These are phyloP conservation scores for Telfairia occidentalis DNA, from an alignment of 331 rosid genomes.

Conservation along the genomic window DNA sequence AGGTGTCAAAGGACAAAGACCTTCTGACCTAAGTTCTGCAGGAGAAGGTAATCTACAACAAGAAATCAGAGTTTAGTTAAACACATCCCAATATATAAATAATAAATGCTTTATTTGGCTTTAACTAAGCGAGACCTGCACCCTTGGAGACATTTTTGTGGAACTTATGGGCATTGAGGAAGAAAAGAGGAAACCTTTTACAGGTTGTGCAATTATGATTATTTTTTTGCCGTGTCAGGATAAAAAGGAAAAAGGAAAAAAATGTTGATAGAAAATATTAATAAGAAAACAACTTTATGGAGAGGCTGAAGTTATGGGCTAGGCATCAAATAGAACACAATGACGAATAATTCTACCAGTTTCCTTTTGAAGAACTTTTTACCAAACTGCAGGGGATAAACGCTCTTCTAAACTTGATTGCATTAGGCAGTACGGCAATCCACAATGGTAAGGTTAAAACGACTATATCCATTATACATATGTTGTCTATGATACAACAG, in stretches of 20 bases:
- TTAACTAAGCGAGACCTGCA: neutral
- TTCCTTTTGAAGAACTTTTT: too few species aligned
- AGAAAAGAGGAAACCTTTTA: neutral
- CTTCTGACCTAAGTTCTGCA: conserved; percentile 70
- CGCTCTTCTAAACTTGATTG: too few species aligned
- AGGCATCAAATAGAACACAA: neutral
- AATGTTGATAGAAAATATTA: neutral
- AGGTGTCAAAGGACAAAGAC: conserved; percentile 84
- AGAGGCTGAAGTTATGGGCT: neutral
- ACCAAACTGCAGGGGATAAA: too few species aligned
- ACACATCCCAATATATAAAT: neutral
- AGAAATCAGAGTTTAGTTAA: neutral
- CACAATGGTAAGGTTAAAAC: neutral
- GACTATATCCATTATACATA: neutral
- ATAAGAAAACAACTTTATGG: neutral
- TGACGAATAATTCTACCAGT: too few species aligned
- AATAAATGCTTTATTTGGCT: neutral
- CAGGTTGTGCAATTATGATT: neutral
- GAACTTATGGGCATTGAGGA: neutral
- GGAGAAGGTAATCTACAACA: conserved; percentile 76
- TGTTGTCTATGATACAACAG: neutral
- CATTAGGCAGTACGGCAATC: too few species aligned
- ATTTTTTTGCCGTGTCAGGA: neutral
- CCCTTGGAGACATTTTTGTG: neutral
- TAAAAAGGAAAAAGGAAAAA: neutral